These are phyloP conservation scores for Diplodia mutila DNA, from an alignment of 2,329 filamentous ascomycete species.

Conservation along the genomic window DNA sequence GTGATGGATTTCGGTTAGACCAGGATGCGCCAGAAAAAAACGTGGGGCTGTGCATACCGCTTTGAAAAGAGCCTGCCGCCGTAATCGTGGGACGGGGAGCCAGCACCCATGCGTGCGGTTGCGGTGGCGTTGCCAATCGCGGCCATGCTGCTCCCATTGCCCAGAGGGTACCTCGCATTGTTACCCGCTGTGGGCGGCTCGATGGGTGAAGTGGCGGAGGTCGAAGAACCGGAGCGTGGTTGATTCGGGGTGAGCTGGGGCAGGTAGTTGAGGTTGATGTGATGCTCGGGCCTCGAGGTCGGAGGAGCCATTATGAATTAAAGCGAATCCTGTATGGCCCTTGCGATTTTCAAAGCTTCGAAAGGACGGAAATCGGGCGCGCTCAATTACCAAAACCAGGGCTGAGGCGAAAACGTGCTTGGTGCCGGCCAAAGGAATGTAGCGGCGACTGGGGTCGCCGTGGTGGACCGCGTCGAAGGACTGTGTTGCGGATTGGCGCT, in stretches of 20 bases:
- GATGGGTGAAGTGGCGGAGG: constrained; percentile 77
- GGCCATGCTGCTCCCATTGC: constrained; percentile 65
- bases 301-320: constrained; percentile 93
- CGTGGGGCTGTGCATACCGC: constrained; percentile 65
- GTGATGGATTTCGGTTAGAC: constrained; percentile 24
- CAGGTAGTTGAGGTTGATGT: constrained; percentile 82
- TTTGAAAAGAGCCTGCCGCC: constrained; percentile 82
- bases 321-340: constrained; percentile 29
- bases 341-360: constrained; percentile 22
- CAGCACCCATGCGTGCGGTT: constrained; percentile 76
- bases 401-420: constrained; percentile 39
- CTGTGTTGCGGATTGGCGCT: constrained; percentile 12
- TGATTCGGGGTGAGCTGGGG: constrained; percentile 68
- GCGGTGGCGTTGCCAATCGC: constrained; percentile 55
- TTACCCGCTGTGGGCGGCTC: constrained; percentile 67
- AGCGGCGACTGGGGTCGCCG: constrained; percentile 38
- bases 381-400: constrained; percentile 45
- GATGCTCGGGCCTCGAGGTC: constrained; percentile 73
- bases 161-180: constrained; percentile 72
- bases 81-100: constrained; percentile 94
- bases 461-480: constrained; percentile 28
- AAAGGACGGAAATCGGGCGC: constrained; percentile 28
- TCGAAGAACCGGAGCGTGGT: constrained; percentile 77
- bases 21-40: neutral
- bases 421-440: constrained; percentile 49